Evolutionary conservation across 352 stramenopile genomes (phyloP), one percentile per base, ranked within the genome.

Genomic region (Albugo candida): DNA sequence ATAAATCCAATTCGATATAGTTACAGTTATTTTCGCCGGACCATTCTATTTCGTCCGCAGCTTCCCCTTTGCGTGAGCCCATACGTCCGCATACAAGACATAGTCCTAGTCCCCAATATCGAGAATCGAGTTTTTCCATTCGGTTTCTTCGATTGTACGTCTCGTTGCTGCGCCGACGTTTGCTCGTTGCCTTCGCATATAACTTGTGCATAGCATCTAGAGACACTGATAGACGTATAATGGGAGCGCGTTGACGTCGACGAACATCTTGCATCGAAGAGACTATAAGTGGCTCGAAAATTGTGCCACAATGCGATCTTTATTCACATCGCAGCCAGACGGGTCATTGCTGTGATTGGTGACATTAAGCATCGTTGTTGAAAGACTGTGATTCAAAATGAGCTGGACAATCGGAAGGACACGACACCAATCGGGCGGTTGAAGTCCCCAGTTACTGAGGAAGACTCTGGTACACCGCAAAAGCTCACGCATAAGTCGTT

Each of bases 291-390:
- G 38, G 17, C 3, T 43, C 38, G 3, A 8, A n/a, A n/a, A 19
- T 10, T 43, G 38, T 8, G 8, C 38, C 38, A 43, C 38, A 8
- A 43, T 43, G 20, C 17, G 17, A 8, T 43, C 38, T 24, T 24
- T 19, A 24, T 3, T 19, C 8, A 10, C 38, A 43, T 52, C 14
- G 47, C 47, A 24, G 14, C 6, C 4, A 31, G 13, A 18, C 47
- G 24, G 36, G 47, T 43, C 47, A 51, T 52, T 31, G 38, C 47
- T 14, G 47, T 52, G 5, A 52, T 37, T 19, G 47, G 47, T 14
- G 47, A 31, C 44, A 46, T 37, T 31, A 20, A 21, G 21, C 13
- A 52, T 17, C 13, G 36, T 36, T 19, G 47, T 4, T 5, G 47
- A 52, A 6, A 31, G 31, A 24, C 35, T 31, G 24, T 52, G 47